Evolutionary conservation across 371 early-diverging fungal genomes (phyloP).

Genomic region (Mucor indicus): DNA sequence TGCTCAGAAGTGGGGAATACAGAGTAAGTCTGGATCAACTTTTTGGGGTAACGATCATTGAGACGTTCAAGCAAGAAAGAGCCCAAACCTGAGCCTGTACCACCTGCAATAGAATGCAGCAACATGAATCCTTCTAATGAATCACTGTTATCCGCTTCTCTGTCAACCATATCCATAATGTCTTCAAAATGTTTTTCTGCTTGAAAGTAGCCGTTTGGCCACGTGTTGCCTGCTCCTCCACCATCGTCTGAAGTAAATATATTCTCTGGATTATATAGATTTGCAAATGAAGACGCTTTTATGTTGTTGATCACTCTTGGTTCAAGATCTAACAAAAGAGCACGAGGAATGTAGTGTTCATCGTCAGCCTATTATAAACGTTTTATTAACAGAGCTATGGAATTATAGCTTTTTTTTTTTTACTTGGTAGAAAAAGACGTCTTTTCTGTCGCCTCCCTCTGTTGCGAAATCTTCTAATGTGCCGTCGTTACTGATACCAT

Average conservation of each 20-base stretch:
- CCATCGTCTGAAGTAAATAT: conserved; percentile 87
- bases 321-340: conserved; percentile 89
- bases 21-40: conserved; percentile 96
- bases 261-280: conserved; percentile 91
- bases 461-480: conserved; percentile 85
- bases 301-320: conserved; percentile 85
- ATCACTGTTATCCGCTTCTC: conserved; percentile 94
- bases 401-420: not conserved
- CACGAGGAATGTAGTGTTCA: conserved; percentile 92
- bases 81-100: conserved; percentile 96
- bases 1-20: conserved; percentile 99
- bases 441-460: conserved; percentile 92
- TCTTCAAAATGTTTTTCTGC: conserved; percentile 82
- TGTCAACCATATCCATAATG: conserved; percentile 90
- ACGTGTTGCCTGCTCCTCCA: conserved; percentile 96
- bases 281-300: conserved; percentile 66
- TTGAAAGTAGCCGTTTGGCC: conserved; percentile 86
- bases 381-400: not conserved
- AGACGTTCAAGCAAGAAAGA: conserved; percentile 86
- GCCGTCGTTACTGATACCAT: conserved; percentile 85
- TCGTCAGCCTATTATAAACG: conserved; percentile 75
- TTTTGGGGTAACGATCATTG: conserved; percentile 97
- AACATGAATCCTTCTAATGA: conserved; percentile 90
- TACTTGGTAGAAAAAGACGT: conserved; percentile 99
- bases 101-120: conserved; percentile 94